These are phyloP conservation scores for Kodamaea sagamina DNA, from an alignment of 805 yeast species.

Conservation along the genomic window DNA sequence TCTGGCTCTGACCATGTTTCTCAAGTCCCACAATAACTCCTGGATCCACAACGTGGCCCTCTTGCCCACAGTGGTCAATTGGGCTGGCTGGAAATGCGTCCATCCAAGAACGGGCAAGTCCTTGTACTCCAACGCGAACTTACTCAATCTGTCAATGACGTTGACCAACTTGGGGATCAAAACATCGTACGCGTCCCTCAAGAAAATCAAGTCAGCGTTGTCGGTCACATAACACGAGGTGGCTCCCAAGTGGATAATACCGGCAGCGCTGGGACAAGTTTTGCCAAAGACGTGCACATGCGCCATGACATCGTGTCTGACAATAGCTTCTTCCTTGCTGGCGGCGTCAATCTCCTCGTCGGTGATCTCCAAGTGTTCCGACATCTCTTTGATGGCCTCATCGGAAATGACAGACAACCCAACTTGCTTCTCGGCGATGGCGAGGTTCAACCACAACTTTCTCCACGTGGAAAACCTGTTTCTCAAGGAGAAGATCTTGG, in stretches of 20 bases:
- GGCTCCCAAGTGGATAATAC: conserved; percentile 97
- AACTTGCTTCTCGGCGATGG: conserved; percentile 90
- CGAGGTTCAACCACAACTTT: conserved; percentile 92
- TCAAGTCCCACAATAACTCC: conserved; percentile 95
- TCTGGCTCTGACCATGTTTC: conserved; percentile 94
- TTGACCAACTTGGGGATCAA: conserved; percentile 93
- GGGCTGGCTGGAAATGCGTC: conserved; percentile 99
- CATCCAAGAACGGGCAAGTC: conserved; percentile 97
- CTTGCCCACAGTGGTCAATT: conserved; percentile 97
- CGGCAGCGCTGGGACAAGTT: conserved; percentile 93
- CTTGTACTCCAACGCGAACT: conserved; percentile 89
- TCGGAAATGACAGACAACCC: conserved; percentile 85
- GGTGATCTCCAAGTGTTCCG: conserved; percentile 72
- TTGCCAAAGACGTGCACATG: conserved; percentile 95
- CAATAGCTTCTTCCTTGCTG: conserved; percentile 91
- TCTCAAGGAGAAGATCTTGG: conserved; percentile 84
- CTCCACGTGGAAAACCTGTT: conserved; percentile 98
- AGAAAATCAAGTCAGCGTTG: conserved; percentile 94
- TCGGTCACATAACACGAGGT: conserved; percentile 98
- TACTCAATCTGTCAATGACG: conserved; percentile 84
- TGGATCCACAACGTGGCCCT: conserved; percentile 98
- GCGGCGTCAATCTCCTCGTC: conserved; percentile 93
- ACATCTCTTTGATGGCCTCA: conserved; percentile 88
- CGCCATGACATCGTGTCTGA: conserved; percentile 99
- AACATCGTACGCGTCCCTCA: conserved; percentile 93